Conservation (phyloP, 768 basidiomycete genomes). For the Boletus barrowsii region DNA sequence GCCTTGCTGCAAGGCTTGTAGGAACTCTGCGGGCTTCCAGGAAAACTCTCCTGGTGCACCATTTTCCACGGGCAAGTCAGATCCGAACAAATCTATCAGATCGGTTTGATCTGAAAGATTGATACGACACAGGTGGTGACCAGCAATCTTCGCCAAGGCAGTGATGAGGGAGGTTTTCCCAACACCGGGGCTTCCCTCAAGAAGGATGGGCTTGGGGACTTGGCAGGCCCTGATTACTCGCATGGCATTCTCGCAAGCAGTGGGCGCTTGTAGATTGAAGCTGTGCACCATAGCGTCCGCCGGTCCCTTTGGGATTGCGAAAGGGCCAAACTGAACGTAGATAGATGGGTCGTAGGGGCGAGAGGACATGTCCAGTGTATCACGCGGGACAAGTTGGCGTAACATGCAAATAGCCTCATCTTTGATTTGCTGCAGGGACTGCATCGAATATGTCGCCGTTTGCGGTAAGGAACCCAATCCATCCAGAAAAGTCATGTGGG, state of each 20-base stretch:
- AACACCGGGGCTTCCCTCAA: slow-evolving; percentile 97
- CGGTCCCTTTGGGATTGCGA: slow-evolving; percentile 64
- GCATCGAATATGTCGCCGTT: slow-evolving; percentile 57
- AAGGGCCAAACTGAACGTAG: slow-evolving; percentile 66
- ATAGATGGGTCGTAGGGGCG: slow-evolving; percentile 33
- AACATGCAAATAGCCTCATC: slow-evolving; percentile 54
- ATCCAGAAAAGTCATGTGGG: slow-evolving; percentile 89
- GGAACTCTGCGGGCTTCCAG: slow-evolving; percentile 97
- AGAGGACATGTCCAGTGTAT: slow-evolving; percentile 20
- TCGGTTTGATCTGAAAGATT: slow-evolving; percentile 99
- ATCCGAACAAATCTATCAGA: slow-evolving; percentile 92
- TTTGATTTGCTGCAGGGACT: slow-evolving; percentile 60
- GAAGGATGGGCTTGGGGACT: slow-evolving; percentile 82
- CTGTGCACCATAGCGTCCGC: slow-evolving; percentile 30
- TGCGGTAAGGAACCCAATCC: slow-evolving; percentile 81
- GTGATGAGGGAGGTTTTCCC: slow-evolving; percentile 94
- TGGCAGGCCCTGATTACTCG: slow-evolving; percentile 89
- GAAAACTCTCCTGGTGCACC: slow-evolving; percentile 89
- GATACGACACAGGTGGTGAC: slow-evolving; percentile 83
- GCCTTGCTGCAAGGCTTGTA: slow-evolving; percentile 90
- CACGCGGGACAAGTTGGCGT: slow-evolving; percentile 51
- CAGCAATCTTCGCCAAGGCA: slow-evolving; percentile 78
- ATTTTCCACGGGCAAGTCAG: slow-evolving; percentile 92
- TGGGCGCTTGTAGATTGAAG: slow-evolving; percentile 88
- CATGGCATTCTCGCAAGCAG: slow-evolving; percentile 82